Evolutionary conservation across 1,139 yeast genomes (phyloP).

Genomic region (Kodamaea suecica): DNA sequence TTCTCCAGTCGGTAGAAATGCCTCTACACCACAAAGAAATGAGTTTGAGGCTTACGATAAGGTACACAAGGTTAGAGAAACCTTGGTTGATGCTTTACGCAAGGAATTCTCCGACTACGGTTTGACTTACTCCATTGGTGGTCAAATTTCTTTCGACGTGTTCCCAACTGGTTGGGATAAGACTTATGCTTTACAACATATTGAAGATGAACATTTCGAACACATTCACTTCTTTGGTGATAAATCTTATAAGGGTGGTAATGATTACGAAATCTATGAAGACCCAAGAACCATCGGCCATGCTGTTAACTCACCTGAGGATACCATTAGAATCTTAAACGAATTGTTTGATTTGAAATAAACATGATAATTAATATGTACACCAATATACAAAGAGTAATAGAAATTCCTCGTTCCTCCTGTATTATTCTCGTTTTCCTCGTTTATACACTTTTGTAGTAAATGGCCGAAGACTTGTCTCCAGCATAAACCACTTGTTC

Average conservation of each 20-base stretch:
- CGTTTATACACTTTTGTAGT: conserved; percentile 34
- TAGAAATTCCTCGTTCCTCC: no score
- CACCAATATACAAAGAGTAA: no score
- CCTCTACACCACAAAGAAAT: conserved; percentile 87
- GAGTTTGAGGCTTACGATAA: conserved; percentile 86
- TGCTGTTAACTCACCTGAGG: conserved; percentile 83
- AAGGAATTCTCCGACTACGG: conserved; percentile 78
- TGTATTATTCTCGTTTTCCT: conserved; percentile 4
- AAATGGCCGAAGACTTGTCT: conserved; percentile 59
- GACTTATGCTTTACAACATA: conserved; percentile 95
- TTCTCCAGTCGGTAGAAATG: conserved; percentile 98
- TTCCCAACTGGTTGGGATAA: conserved; percentile 99
- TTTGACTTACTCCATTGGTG: conserved; percentile 96
- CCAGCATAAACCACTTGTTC: conserved; percentile 67
- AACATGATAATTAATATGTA: no score
- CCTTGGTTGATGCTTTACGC: conserved; percentile 79
- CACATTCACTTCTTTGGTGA: conserved; percentile 98
- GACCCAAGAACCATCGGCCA: conserved; percentile 95
- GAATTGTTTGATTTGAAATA: conserved; percentile 60
- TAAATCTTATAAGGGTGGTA: conserved; percentile 96
- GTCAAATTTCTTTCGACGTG: conserved; percentile 97
- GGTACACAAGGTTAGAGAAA: conserved; percentile 73
- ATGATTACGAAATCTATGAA: conserved; percentile 92
- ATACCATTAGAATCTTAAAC: conserved; percentile 79
- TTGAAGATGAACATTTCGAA: conserved; percentile 77